Percentiles rank a stretch among this genome's conserved stretches.
phyloP scores from a whole-genome alignment of 371 early-diverging fungal species.

The Fennellomyces sp. region DNA sequence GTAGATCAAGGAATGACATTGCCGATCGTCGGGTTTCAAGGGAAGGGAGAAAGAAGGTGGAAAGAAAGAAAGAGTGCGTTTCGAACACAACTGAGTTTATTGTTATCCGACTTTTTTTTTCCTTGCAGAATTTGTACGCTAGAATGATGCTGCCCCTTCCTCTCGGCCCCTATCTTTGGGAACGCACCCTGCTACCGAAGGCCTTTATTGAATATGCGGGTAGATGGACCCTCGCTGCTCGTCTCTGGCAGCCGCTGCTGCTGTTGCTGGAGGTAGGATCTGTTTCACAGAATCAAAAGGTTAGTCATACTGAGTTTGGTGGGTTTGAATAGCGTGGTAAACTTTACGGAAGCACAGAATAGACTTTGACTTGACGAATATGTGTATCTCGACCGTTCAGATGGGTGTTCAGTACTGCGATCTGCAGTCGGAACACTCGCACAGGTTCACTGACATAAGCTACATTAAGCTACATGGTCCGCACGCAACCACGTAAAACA shows the following conservation, averaged over 20 bases:
- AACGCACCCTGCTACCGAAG: neutral
- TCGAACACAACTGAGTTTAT: neutral
- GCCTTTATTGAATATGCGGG: neutral
- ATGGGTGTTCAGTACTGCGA: constrained; percentile 85
- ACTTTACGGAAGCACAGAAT: constrained; percentile 54
- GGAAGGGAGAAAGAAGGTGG: neutral
- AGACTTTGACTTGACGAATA: constrained; percentile 78
- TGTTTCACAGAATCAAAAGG: neutral
- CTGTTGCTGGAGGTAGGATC: neutral
- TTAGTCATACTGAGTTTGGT: neutral
- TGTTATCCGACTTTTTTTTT: neutral
- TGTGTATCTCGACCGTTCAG: constrained; percentile 94
- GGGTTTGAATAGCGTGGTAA: neutral
- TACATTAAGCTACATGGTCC: no score
- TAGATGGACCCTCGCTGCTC: neutral
- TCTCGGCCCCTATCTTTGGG: no score
- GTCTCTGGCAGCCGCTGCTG: neutral
- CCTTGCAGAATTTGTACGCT: neutral
- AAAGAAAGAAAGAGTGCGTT: neutral
- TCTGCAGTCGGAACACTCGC: constrained; percentile 66
- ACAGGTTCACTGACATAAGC: constrained; percentile 56
- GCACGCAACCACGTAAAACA: neutral
- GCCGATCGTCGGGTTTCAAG: neutral
- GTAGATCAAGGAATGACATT: neutral
- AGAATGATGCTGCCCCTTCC: neutral